Conservation (phyloP, 495 filamentous ascomycete species). For the Amorphotheca resinae region DNA sequence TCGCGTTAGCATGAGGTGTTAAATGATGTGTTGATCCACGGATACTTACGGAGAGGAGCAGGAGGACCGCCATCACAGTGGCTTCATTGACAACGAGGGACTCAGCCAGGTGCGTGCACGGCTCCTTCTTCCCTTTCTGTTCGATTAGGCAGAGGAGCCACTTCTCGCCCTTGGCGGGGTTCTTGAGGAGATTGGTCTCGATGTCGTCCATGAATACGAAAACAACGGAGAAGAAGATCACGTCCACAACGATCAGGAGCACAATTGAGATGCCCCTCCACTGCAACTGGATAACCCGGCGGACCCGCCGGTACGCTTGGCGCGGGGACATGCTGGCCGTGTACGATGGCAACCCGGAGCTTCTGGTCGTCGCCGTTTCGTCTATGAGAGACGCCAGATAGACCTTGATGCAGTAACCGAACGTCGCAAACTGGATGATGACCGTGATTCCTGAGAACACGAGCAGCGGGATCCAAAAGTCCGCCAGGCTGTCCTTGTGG, state of each 20-base stretch:
- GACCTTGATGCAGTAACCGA: slow-evolving; percentile 88
- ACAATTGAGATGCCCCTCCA: slow-evolving; percentile 87
- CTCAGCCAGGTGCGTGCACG: slow-evolving; percentile 47
- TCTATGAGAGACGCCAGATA: slow-evolving; percentile 78
- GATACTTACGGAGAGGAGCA: slow-evolving; percentile 61
- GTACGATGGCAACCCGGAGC: slow-evolving; percentile 67
- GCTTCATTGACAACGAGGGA: slow-evolving; percentile 53
- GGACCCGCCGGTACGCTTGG: slow-evolving; percentile 76
- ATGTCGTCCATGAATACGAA: slow-evolving; percentile 77
- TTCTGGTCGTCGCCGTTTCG: slow-evolving; percentile 52
- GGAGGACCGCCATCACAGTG: slow-evolving; percentile 68
- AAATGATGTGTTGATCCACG: too few species aligned
- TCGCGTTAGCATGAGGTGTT: slow-evolving; percentile 16
- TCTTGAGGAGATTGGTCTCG: slow-evolving; percentile 38
- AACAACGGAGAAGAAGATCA: slow-evolving; percentile 81
- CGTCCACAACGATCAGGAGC: slow-evolving; percentile 73
- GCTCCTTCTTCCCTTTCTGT: slow-evolving; percentile 46
- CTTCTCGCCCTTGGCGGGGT: slow-evolving; percentile 35
- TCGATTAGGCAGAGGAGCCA: slow-evolving; percentile 64
- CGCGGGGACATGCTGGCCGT: slow-evolving; percentile 68
- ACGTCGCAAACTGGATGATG: slow-evolving; percentile 71
- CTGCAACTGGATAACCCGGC: slow-evolving; percentile 79
- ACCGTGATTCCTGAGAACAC: slow-evolving; percentile 65
- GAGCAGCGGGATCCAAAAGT: slow-evolving; percentile 86
- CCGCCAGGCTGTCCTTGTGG: slow-evolving; percentile 30